Conservation (phyloP, 495 filamentous ascomycete genomes). For the Penicillium egyptiacum region DNA sequence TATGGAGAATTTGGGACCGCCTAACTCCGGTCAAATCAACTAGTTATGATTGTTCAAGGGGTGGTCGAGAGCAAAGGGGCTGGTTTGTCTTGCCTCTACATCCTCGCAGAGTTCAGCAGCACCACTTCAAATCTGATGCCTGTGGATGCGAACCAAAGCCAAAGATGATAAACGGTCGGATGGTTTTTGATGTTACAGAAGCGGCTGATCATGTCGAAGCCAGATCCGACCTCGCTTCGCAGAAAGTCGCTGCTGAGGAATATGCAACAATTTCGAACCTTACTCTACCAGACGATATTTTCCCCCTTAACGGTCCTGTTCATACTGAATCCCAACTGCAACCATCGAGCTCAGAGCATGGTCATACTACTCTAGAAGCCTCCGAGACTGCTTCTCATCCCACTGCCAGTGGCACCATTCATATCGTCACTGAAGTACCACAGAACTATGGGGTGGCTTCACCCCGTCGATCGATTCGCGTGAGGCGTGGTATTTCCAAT, state of each 20-base stretch:
- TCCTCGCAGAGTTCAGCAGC: slow-evolving; percentile 44
- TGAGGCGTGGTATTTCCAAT: slow-evolving; percentile 10
- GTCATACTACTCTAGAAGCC: background rate
- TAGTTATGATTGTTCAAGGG: slow-evolving; percentile 28
- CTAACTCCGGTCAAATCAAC: slow-evolving; percentile 31
- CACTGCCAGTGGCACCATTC: background rate
- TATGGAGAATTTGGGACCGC: slow-evolving; percentile 66
- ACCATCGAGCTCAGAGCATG: background rate
- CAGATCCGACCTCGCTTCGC: slow-evolving; percentile 20
- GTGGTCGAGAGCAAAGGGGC: slow-evolving; percentile 29
- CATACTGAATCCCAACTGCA: background rate
- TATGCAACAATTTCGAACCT: background rate
- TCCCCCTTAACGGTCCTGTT: slow-evolving; percentile 31
- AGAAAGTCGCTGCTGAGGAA: background rate
- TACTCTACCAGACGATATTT: slow-evolving; percentile 30
- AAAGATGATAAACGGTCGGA: slow-evolving; percentile 15
- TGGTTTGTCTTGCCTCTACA: slow-evolving; percentile 55
- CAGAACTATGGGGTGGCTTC: background rate
- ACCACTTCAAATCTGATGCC: slow-evolving; percentile 36
- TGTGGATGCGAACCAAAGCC: slow-evolving; percentile 44
- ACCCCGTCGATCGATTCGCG: background rate
- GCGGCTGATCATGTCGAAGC: slow-evolving; percentile 26
- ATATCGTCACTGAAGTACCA: background rate
- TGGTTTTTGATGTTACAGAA: slow-evolving; percentile 35
- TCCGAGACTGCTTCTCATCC: background rate